Evolutionary conservation across 2,329 filamentous ascomycete species (phyloP).

Genomic region (Cercospora sojina): DNA sequence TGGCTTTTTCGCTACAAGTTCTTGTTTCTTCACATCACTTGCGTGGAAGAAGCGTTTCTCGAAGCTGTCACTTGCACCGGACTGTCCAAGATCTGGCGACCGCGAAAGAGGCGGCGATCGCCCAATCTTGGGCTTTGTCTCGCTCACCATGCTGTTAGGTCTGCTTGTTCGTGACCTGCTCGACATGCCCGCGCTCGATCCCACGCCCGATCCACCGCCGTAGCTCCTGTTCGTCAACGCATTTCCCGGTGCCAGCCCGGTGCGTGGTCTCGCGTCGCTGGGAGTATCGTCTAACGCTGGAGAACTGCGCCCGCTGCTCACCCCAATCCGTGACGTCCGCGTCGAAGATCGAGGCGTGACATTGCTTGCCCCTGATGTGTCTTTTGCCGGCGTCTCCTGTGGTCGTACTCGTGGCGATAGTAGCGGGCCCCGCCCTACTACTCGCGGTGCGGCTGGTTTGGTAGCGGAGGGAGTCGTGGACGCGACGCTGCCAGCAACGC

Average conservation of each 20-base stretch:
- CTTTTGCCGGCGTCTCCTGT: constrained; percentile 51
- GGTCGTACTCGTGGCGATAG: constrained; percentile 27
- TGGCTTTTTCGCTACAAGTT: constrained; percentile 37
- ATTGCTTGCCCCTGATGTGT: constrained; percentile 63
- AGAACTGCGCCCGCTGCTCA: constrained; percentile 52
- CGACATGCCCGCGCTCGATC: constrained; percentile 7
- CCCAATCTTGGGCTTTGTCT: constrained; percentile 30
- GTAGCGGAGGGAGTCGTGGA: constrained; percentile 29
- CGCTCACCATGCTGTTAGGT: constrained; percentile 42
- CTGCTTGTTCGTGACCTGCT: constrained; percentile 26
- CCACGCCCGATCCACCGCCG: constrained; percentile 23
- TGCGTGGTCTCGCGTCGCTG: constrained; percentile 17
- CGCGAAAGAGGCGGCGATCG: constrained; percentile 36
- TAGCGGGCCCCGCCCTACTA: constrained; percentile 42
- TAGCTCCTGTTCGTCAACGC: constrained; percentile 20
- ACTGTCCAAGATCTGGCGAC: constrained; percentile 33
- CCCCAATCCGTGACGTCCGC: constrained; percentile 70
- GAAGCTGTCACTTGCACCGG: constrained; percentile 29
- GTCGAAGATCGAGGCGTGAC: constrained; percentile 76
- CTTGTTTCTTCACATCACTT: constrained; percentile 60
- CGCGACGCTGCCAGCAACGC: constrained; percentile 43
- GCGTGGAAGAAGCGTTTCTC: constrained; percentile 87
- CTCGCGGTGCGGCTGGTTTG: constrained; percentile 36
- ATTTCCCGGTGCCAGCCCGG: constrained; percentile 13
- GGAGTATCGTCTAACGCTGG: constrained; percentile 28